Evolutionary conservation across 768 basidiomycete genomes (phyloP).

Genomic region (Podaxis carcinomalis): DNA sequence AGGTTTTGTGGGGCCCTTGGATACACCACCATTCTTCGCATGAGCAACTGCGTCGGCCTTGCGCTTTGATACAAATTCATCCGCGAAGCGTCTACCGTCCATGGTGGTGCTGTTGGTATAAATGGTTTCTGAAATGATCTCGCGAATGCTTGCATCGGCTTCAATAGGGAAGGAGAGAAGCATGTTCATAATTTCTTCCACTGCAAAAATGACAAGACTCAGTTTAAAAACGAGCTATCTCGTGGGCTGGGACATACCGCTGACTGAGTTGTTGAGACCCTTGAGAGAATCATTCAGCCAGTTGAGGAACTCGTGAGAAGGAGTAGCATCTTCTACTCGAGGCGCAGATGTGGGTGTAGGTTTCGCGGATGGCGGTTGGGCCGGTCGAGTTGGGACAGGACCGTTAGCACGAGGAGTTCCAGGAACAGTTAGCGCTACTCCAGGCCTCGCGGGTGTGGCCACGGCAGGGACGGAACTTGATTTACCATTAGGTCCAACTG

Average conservation of each 20-base stretch:
- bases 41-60: conserved; percentile 70
- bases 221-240: neutral
- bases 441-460: conserved; percentile 15
- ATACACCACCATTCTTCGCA: conserved; percentile 39
- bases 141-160: conserved; percentile 73
- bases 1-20: conserved; percentile 43
- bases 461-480: conserved; percentile 31
- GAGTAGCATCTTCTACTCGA: conserved; percentile 62
- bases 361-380: conserved; percentile 30
- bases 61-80: conserved; percentile 84
- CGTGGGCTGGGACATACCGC: conserved; percentile 41
- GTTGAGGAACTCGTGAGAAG: conserved; percentile 87
- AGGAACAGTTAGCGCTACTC: conserved; percentile 12
- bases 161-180: conserved; percentile 91
- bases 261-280: conserved; percentile 67
- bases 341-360: conserved; percentile 26
- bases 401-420: conserved; percentile 36
- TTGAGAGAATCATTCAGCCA: conserved; percentile 88
- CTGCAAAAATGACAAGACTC: conserved; percentile 32
- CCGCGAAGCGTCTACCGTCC: conserved; percentile 91
- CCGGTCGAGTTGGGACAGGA: conserved; percentile 27
- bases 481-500: conserved; percentile 80
- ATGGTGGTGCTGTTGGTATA: conserved; percentile 94
- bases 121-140: conserved; percentile 93
- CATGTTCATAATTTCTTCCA: conserved; percentile 97